These are phyloP conservation scores for Aspergillus cavernicola DNA, from an alignment of 495 filamentous ascomycete genomes.

Conservation along the genomic window DNA sequence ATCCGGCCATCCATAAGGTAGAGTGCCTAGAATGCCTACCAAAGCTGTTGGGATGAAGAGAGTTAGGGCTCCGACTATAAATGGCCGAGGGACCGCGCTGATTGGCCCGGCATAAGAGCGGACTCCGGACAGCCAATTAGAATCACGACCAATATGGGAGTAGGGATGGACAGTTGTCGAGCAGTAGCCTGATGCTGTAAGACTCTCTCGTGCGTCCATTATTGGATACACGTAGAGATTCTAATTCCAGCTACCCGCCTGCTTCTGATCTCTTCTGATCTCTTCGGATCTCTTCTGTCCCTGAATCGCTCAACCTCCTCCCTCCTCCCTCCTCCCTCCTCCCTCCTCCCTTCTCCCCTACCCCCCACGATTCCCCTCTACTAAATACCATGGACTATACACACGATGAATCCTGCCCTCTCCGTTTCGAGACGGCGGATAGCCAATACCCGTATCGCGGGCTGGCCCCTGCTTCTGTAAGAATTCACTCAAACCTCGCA, in stretches of 20 bases:
- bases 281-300: too few species aligned
- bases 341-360: not conserved
- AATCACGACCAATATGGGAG: not conserved
- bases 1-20: too few species aligned
- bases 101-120: slow-evolving; percentile 2
- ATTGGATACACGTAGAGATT: too few species aligned
- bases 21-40: too few species aligned
- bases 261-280: too few species aligned
- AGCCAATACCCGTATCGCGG: not conserved
- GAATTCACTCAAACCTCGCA: not conserved
- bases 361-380: not conserved
- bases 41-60: not conserved
- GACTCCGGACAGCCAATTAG: not conserved
- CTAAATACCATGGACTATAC: not conserved
- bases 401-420: not conserved
- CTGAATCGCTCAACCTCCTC: too few species aligned
- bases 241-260: too few species aligned
- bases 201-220: too few species aligned
- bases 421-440: not conserved
- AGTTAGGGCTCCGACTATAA: not conserved
- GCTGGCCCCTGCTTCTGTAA: not conserved
- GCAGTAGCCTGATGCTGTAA: too few species aligned
- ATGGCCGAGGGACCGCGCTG: not conserved
- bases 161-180: too few species aligned
- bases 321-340: too few species aligned